phyloP scores from a whole-genome alignment of 768 basidiomycete genomes.

The Chalciporus piperatus region DNA sequence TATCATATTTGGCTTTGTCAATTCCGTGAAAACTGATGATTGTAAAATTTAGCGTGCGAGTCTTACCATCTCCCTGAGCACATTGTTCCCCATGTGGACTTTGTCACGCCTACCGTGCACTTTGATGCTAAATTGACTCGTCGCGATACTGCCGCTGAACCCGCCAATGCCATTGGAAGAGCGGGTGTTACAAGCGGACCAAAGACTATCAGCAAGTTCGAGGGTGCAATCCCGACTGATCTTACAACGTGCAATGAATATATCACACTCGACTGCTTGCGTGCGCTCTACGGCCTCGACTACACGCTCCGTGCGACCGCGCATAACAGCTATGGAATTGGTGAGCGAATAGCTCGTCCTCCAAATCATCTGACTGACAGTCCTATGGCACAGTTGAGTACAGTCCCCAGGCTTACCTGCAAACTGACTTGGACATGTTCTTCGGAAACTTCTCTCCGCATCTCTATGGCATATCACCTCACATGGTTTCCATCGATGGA shows the following conservation, averaged over 20 bases:
- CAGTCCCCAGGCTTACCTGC: conserved; percentile 31
- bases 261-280: conserved; percentile 31
- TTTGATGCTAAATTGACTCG: conserved; percentile 27
- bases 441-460: conserved; percentile 25
- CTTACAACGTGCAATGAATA: conserved; percentile 24
- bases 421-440: conserved; percentile 30
- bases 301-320: conserved; percentile 13
- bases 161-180: conserved; percentile 13
- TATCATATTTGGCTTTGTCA: not conserved
- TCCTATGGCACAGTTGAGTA: conserved; percentile 24
- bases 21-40: not conserved
- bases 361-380: not conserved
- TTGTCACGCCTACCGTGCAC: conserved; percentile 33
- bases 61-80: conserved; percentile 33
- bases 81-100: conserved; percentile 31
- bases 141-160: conserved; percentile 8
- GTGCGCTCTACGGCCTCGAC: conserved; percentile 26
- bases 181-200: conserved; percentile 17
- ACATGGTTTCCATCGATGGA: conserved; percentile 33
- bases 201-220: conserved; percentile 17
- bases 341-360: conserved; percentile 7
- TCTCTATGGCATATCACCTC: conserved; percentile 24
- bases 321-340: conserved; percentile 30
- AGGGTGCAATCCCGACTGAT: conserved; percentile 2
- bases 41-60: conserved; percentile 25